Evolutionary conservation across 306 rosid species (phyloP), one percentile per base, ranked within the genome.

Genomic region (Hylodesmum podocarpum): DNA sequence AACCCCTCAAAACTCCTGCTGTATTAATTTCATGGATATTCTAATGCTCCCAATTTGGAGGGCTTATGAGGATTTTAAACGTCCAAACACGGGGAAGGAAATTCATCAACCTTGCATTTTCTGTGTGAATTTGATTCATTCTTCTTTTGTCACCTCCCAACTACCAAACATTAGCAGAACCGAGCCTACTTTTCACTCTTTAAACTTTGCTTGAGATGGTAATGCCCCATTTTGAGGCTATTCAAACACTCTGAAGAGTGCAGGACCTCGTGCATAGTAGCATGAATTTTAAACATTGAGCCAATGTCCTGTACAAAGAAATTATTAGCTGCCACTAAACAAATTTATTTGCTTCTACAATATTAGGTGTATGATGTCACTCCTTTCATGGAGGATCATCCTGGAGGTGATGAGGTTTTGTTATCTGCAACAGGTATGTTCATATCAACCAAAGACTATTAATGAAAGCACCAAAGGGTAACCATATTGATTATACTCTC

Each of bases 331-430:
- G 34, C 25, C 18, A 43, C 15, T 57, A 12, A 28, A 69, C 59
- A 13, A 71, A 66, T 4, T 70, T 57, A 31, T 27, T 54, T 76
- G 51, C 68, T 76, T 66, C 64, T 27, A 82, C 28, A 4, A 2
- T 76, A 5, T 51, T 51, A 95, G 98, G 98, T 95, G 68, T 95
- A 90, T 72, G 96, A 95, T 86, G 89, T 92, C 47, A 86, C 96
- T 59, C 80, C 97, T 39, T 95, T 95, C 80, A 95, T 95, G 97
- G 98, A 95, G 1, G 98, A 95, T 67, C 98, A 95, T 80, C 98
- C 98, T 0, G 98, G 98, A 84, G 98, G 98, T 13, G 96, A 88
- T 58, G 98, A 95, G 85, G 98, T 95, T 78, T 74, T 95, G 66
- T 80, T 95, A 39, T 67, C 97, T 8, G 90, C 96, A 25, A 95